phyloP scores from a whole-genome alignment of 345 rosid species.

The Murraya paniculata region DNA sequence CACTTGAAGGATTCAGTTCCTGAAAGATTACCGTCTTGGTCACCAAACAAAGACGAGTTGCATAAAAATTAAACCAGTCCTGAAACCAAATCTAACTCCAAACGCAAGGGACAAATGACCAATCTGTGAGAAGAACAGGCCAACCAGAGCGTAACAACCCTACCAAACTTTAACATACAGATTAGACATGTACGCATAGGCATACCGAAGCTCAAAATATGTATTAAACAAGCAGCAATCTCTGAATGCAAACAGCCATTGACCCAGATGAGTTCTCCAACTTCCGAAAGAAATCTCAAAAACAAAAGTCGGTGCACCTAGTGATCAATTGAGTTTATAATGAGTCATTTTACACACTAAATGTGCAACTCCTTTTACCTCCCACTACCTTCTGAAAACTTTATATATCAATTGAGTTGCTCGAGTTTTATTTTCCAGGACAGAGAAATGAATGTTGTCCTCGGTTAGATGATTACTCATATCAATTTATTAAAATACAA shows the following conservation, averaged over 20 bases:
- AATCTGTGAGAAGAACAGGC: not conserved
- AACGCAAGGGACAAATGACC: not conserved
- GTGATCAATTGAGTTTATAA: not conserved
- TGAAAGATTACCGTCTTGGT: not conserved
- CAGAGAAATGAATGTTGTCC: not conserved
- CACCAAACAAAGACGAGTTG: not conserved
- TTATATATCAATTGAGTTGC: not conserved
- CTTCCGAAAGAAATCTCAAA: not conserved
- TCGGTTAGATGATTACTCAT: not conserved
- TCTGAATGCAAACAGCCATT: not conserved
- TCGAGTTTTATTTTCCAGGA: not conserved
- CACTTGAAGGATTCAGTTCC: not conserved
- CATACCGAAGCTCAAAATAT: not conserved
- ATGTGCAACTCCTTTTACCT: not conserved
- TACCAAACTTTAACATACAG: not conserved
- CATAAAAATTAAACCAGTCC: not conserved
- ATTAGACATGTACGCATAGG: not conserved
- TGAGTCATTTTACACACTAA: not conserved
- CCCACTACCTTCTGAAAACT: not conserved
- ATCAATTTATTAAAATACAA: not conserved
- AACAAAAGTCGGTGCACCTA: not conserved
- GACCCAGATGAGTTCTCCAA: not conserved
- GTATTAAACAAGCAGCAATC: not conserved
- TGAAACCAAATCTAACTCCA: not conserved
- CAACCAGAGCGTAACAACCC: not conserved